Conservation (phyloP, 2,329 filamentous ascomycete genomes). For the Trichocomaceae sp. region DNA sequence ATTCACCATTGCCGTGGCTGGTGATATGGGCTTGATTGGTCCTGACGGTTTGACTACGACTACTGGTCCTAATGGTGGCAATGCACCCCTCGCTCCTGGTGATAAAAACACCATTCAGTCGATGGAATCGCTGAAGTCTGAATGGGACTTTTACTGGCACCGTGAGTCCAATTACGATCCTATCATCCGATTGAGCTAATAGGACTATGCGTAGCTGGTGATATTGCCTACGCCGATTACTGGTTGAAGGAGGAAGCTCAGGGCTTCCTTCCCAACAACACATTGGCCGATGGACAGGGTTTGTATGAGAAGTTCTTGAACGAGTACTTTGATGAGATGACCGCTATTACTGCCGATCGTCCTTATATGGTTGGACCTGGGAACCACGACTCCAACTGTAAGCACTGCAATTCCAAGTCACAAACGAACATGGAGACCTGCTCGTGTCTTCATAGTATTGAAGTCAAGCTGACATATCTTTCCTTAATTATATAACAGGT, state of each 20-base stretch:
- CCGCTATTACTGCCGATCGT: slow-evolving; percentile 4
- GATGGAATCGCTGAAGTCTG: not conserved
- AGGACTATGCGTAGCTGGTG: slow-evolving; percentile 6
- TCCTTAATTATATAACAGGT: not conserved
- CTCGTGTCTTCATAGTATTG: too few species aligned
- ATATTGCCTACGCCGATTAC: slow-evolving; percentile 16
- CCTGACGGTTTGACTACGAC: slow-evolving; percentile 15
- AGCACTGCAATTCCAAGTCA: not conserved
- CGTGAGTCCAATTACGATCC: slow-evolving; percentile 1
- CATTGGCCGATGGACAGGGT: slow-evolving; percentile 4
- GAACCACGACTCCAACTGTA: slow-evolving; percentile 16
- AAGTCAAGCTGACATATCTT: too few species aligned
- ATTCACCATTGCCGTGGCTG: slow-evolving; percentile 17
- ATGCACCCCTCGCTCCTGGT: slow-evolving; percentile 4
- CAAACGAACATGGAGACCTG: not conserved
- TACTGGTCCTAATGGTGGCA: not conserved
- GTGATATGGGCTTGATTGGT: slow-evolving; percentile 15
- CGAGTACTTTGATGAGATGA: slow-evolving; percentile 13
- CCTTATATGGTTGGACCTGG: slow-evolving; percentile 17
- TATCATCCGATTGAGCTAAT: not conserved
- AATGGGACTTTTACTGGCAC: slow-evolving; percentile 16
- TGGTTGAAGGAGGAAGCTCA: slow-evolving; percentile 15
- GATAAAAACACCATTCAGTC: slow-evolving; percentile 15
- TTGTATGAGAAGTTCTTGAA: slow-evolving; percentile 14
- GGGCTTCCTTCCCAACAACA: slow-evolving; percentile 9